Evolutionary conservation across 129 eudicot genomes (phyloP), one percentile per base, ranked within the genome.

Genomic region (Glebionis coronaria): DNA sequence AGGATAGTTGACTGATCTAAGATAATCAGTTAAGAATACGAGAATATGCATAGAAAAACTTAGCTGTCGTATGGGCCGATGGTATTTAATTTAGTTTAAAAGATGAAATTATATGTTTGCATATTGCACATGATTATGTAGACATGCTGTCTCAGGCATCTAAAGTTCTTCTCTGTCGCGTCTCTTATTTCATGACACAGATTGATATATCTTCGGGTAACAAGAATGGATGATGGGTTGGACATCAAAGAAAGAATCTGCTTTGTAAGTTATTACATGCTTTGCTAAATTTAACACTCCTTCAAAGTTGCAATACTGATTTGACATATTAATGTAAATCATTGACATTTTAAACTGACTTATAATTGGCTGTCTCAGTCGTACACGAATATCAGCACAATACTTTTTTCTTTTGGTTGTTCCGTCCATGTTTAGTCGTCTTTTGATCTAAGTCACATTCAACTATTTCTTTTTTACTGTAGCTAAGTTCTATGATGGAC

Each of bases 401-500:
- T 35, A 35, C 42, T 35, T 35, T 6, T 6, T 35, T 9, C 42
- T 38, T 54, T 4, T 18, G n/a, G 40, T 40, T 62, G 44, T 53
- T 68, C 54, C 55, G 9, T 42, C 73, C 54, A 42, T 40, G 44
- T 16, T 53, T 68, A 59, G 52, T 54, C 55, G 21, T 67, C 21
- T 35, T 20, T 46, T 67, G 55, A 59, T 59, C 45, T 25, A 29
- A 72, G 14, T 73, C 57, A 23, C 11, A 16, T 68, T 75, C 7
- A 59, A 49, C 15, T 65, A 35, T 10, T 61, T 67, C 63, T 51
- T 45, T 67, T 76, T 71, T 57, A 73, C 29, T 82, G 78, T 68
- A 94, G 99, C 90, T 94, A 57, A 87, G 85, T 76, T 89, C 97
- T 51, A 84, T 89, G 99, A 84, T 94, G 97, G 99, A 94, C 52